These are phyloP conservation scores for Cryphonectria radicalis DNA, from an alignment of 2,329 filamentous ascomycete genomes.

Conservation along the genomic window DNA sequence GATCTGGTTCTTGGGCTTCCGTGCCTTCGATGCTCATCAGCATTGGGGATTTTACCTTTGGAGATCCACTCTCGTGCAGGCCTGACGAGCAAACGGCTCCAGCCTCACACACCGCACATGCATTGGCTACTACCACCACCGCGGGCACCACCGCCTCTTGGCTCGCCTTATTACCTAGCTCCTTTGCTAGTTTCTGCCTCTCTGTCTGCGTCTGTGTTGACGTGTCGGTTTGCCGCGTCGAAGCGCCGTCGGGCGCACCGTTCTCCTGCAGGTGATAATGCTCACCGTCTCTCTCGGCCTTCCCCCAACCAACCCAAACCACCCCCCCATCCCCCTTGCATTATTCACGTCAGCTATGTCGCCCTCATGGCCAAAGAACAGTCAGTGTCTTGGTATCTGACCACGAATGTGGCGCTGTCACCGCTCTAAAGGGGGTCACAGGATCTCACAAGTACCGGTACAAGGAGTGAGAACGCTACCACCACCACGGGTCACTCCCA, in stretches of 20 bases:
- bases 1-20: slow-evolving; percentile 24
- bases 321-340: slow-evolving; percentile 15
- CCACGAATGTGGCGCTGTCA: slow-evolving; percentile 24
- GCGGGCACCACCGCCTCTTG: slow-evolving; percentile 25
- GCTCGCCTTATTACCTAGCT: slow-evolving; percentile 16
- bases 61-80: slow-evolving; percentile 26
- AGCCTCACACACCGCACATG: slow-evolving; percentile 31
- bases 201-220: slow-evolving; percentile 24
- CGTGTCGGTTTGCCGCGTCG: slow-evolving; percentile 29
- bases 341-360: slow-evolving; percentile 21
- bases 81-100: slow-evolving; percentile 21
- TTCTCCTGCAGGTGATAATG: slow-evolving; percentile 24
- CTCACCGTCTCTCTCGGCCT: slow-evolving; percentile 25
- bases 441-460: slow-evolving; percentile 20
- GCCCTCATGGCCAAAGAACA: slow-evolving; percentile 18
- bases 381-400: slow-evolving; percentile 24
- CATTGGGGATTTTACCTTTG: slow-evolving; percentile 27
- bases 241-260: slow-evolving; percentile 15
- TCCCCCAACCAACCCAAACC: not conserved
- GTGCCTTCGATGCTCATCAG: slow-evolving; percentile 22
- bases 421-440: slow-evolving; percentile 25
- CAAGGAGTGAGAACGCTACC: not conserved
- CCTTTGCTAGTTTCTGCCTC: slow-evolving; percentile 20
- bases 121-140: slow-evolving; percentile 8
- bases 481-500: slow-evolving; percentile 4